These are phyloP conservation scores for Thamnidium elegans DNA, from an alignment of 192 early-diverging fungal species.

Conservation along the genomic window DNA sequence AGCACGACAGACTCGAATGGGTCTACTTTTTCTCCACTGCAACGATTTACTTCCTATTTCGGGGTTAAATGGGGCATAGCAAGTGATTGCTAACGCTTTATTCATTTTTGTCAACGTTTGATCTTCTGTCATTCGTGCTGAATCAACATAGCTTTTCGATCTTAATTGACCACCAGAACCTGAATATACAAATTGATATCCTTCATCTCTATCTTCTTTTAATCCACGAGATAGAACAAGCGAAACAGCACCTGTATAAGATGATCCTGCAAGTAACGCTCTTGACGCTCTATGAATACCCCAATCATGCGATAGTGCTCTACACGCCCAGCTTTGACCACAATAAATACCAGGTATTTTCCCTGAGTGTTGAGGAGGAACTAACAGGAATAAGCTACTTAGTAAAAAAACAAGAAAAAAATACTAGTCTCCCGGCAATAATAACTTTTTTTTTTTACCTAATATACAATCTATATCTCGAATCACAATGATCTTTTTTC, in stretches of 20 bases:
- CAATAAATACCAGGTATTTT: constrained; percentile 58
- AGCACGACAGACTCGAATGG: constrained; percentile 58
- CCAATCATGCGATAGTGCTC: constrained; percentile 45
- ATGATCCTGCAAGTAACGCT: constrained; percentile 52
- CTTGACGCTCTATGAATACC: constrained; percentile 43
- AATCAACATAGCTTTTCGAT: constrained; percentile 48
- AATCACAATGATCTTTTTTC: constrained; percentile 32
- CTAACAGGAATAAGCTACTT: constrained; percentile 17
- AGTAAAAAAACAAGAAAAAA: neutral
- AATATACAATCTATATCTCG: constrained; percentile 1
- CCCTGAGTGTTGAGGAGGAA: constrained; percentile 44
- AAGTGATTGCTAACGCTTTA: constrained; percentile 55
- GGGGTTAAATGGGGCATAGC: constrained; percentile 45
- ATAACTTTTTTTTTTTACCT: constrained; percentile 5
- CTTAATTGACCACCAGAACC: constrained; percentile 59
- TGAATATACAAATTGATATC: constrained; percentile 65
- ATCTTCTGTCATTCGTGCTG: constrained; percentile 48
- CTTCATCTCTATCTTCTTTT: constrained; percentile 62
- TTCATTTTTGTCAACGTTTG: constrained; percentile 61
- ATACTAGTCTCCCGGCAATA: neutral
- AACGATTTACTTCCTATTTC: constrained; percentile 41
- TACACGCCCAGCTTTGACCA: constrained; percentile 53
- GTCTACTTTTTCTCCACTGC: constrained; percentile 52
- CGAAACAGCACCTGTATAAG: constrained; percentile 52
- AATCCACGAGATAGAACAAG: constrained; percentile 64